Conservation (phyloP, 345 rosid species). For the Psidium guajava region DNA sequence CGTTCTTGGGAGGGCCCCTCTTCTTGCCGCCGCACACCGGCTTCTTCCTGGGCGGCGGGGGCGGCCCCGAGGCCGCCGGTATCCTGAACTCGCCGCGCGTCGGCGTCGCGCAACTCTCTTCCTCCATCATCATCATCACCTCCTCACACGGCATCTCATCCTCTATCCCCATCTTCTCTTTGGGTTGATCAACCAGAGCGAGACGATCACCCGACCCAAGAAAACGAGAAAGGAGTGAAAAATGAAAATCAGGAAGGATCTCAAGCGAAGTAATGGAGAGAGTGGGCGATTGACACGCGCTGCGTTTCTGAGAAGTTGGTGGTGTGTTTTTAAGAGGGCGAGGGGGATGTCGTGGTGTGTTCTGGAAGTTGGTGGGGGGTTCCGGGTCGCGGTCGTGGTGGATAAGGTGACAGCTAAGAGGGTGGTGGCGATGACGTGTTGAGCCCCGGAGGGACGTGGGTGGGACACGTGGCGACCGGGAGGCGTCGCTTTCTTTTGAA, state of each 20-base stretch:
- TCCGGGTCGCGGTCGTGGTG: background rate
- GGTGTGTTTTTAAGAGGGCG: background rate
- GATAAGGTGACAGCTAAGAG: background rate
- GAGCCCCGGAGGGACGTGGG: background rate
- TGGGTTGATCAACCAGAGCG: background rate
- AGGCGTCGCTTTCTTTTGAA: background rate
- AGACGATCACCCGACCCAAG: background rate
- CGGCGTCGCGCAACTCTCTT: slow-evolving; percentile 18
- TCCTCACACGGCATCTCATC: background rate
- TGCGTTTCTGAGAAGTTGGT: background rate
- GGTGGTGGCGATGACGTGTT: background rate
- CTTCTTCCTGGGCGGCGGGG: slow-evolving; percentile 30
- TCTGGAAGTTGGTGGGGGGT: background rate
- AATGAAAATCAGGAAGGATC: no score
- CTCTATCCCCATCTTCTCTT: background rate
- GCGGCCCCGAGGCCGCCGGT: slow-evolving; percentile 5
- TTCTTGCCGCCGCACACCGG: slow-evolving; percentile 7
- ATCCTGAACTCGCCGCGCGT: slow-evolving; percentile 13
- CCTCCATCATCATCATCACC: background rate
- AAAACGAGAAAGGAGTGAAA: background rate
- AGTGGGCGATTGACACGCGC: background rate
- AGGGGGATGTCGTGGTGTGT: background rate
- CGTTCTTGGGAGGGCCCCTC: slow-evolving; percentile 12
- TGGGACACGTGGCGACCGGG: background rate
- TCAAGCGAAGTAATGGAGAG: background rate